Evolutionary conservation across 495 filamentous ascomycete species (phyloP), one percentile per base, ranked within the genome.

Genomic region (Physcia stellaris): DNA sequence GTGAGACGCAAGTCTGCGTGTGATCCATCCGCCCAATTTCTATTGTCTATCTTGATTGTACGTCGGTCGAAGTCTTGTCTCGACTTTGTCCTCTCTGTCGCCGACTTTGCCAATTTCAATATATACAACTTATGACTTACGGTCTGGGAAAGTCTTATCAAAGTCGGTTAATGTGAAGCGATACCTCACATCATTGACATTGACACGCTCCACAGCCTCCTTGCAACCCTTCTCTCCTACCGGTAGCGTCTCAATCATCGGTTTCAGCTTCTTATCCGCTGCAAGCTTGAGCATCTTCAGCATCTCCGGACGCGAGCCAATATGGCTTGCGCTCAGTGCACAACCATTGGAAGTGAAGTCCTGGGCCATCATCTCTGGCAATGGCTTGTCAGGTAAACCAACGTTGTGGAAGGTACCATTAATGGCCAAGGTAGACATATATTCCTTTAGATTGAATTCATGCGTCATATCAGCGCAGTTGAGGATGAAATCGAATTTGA

Each of bases 321-420:
- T 67, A 54, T 94, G 86, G 44, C 75, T 83, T 17, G 78, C 80
- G 10, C 81, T 78, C 40, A 94, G 80, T 46, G 83, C 72, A 50
- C 79, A 80, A 30, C 86, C 86, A 48, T 85, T 88, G 30, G 55
- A 54, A 35, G 82, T 65, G 49, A 94, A 75, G 39, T 75, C 79
- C 64, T 84, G 81, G 26, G 80, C 80, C 60, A 73, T 78, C 41
- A 94, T 69, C 37, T 67, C 60, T 30, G 83, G 75, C 1, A 84
- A 68, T n/a, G 78, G 73, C 27, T 79, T 75, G 51, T 93, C 85
- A 2, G 86, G 86, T 43, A 94, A 60, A 1, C 87, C 86, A 28
- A 90, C 83, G 38, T 74, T 79, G 41, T 93, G 70, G 73, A 85
- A 88, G 41, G 66, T 70, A 40, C 82, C 85, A 56, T 86, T 84